Conservation (phyloP, 2,329 filamentous ascomycete species). For the Phialophora verrucosa region DNA sequence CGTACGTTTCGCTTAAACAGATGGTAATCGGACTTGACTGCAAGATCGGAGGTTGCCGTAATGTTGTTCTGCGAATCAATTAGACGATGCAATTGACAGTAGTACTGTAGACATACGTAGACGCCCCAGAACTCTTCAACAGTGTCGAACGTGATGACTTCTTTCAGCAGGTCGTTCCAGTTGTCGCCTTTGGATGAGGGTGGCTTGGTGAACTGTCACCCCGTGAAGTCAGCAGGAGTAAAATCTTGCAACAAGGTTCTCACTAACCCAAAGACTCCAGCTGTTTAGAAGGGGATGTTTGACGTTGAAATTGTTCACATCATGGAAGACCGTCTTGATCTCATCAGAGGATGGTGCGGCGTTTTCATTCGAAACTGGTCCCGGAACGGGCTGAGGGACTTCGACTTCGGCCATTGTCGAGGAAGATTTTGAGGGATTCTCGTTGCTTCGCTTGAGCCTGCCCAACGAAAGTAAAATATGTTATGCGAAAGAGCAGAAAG, state of each 20-base stretch:
- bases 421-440: neutral
- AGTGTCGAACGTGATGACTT: conserved; percentile 97
- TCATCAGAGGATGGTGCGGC: conserved; percentile 60
- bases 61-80: conserved; percentile 83
- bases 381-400: conserved; percentile 34
- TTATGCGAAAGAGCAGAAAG: neutral
- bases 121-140: conserved; percentile 99
- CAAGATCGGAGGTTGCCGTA: conserved; percentile 90
- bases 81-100: conserved; percentile 9
- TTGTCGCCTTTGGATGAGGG: conserved; percentile 75
- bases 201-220: conserved; percentile 40
- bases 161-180: conserved; percentile 97
- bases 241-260: neutral
- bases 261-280: conserved; percentile 92
- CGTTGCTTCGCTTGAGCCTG: neutral
- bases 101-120: conserved; percentile 71
- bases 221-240: conserved; percentile 29
- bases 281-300: conserved; percentile 97
- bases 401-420: conserved; percentile 40
- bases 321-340: conserved; percentile 92
- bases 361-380: conserved; percentile 53
- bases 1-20: conserved; percentile 98
- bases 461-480: neutral
- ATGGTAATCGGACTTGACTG: conserved; percentile 98
- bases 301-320: conserved; percentile 98